phyloP scores from a whole-genome alignment of 192 early-diverging fungal genomes.

The Funneliformis mosseae region DNA sequence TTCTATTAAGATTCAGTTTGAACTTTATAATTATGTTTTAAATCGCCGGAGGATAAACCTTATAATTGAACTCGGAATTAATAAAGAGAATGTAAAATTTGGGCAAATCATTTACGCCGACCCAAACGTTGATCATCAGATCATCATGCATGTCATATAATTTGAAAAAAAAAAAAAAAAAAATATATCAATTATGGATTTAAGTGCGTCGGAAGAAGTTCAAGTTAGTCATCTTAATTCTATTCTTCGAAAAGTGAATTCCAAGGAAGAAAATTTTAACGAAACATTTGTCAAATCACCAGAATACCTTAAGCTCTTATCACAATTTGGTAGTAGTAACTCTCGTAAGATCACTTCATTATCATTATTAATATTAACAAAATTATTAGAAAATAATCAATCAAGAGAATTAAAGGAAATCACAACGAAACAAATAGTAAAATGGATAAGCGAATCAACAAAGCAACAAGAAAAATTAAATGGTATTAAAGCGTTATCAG shows the following conservation, averaged over 20 bases:
- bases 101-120: too few relatives aligned
- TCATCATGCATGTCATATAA: too few relatives aligned
- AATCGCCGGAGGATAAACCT: too few relatives aligned
- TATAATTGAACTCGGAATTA: too few relatives aligned
- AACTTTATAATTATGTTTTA: too few relatives aligned
- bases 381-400: slow-evolving; percentile 23
- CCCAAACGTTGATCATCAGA: too few relatives aligned
- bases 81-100: too few relatives aligned
- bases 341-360: slow-evolving; percentile 5
- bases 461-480: slow-evolving; percentile 40
- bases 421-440: slow-evolving; percentile 38
- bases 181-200: too few relatives aligned
- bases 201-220: not conserved
- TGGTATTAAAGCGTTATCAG: slow-evolving; percentile 52
- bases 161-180: too few relatives aligned
- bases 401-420: slow-evolving; percentile 5
- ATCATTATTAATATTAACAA: slow-evolving; percentile 20
- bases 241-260: not conserved
- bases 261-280: not conserved
- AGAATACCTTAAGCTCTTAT: not conserved
- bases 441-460: slow-evolving; percentile 40
- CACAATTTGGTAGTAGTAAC: not conserved
- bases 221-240: slow-evolving; percentile 4
- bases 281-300: not conserved
- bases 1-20: too few relatives aligned